Percentiles rank a stretch among this genome's conserved stretches.
Conservation (phyloP, 2,329 filamentous ascomycete species). For the Trichoderma atroviride region DNA sequence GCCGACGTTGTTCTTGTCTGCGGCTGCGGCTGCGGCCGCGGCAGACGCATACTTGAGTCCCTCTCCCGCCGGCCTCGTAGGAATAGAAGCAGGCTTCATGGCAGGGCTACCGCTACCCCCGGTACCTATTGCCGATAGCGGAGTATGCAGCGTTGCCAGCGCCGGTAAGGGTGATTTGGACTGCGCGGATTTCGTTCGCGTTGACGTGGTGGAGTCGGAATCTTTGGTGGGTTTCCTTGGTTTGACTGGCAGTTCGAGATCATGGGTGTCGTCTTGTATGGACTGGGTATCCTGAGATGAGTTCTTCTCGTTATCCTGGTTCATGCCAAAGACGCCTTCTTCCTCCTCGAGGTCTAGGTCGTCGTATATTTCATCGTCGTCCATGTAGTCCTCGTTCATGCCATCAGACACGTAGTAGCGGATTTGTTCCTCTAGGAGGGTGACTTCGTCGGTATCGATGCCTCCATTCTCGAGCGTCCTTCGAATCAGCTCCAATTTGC, state of each 20-base stretch:
- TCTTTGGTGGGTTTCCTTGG: conserved; percentile 64
- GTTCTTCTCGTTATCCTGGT: conserved; percentile 76
- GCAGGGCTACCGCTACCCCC: conserved; percentile 56
- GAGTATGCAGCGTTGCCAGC: conserved; percentile 83
- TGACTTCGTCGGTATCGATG: conserved; percentile 84
- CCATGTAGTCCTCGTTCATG: conserved; percentile 84
- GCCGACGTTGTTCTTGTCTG: conserved; percentile 83
- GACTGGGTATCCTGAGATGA: conserved; percentile 97
- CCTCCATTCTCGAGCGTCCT: conserved; percentile 90
- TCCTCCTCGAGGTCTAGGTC: conserved; percentile 91
- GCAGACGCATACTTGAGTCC: conserved; percentile 96
- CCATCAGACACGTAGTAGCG: conserved; percentile 93
- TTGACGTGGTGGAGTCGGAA: conserved; percentile 50
- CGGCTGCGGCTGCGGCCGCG: conserved; percentile 88
- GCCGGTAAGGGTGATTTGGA: conserved; percentile 94
- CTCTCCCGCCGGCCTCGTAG: conserved; percentile 82
- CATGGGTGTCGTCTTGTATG: conserved; percentile 76
- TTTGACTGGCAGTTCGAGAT: conserved; percentile 53
- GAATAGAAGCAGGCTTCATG: conserved; percentile 93
- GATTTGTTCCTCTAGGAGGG: conserved; percentile 87
- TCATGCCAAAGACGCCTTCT: conserved; percentile 83
- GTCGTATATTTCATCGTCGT: conserved; percentile 94
- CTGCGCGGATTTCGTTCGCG: conserved; percentile 80
- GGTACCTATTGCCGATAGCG: conserved; percentile 63
- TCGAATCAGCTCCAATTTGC: conserved; percentile 87